These are phyloP conservation scores for Xylaria flabelliformis DNA, from an alignment of 495 filamentous ascomycete species.

Conservation along the genomic window DNA sequence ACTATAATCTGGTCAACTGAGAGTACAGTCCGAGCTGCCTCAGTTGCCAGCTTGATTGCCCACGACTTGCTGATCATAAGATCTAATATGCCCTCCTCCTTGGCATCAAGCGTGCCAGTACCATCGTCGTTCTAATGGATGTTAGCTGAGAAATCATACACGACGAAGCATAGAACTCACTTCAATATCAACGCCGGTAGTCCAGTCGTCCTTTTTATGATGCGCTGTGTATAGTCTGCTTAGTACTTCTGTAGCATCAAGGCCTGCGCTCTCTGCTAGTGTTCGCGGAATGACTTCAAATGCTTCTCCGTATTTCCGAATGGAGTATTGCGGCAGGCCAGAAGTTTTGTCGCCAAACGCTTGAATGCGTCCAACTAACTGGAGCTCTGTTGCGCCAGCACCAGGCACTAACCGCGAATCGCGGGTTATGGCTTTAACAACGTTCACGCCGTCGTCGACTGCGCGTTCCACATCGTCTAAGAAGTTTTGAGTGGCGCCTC, in stretches of 20 bases:
- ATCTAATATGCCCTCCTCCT: slow-evolving; percentile 91
- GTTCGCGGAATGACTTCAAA: slow-evolving; percentile 97
- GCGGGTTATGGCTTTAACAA: slow-evolving; percentile 96
- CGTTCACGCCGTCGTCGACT: slow-evolving; percentile 98
- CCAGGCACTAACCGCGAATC: slow-evolving; percentile 91
- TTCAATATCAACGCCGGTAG: slow-evolving; percentile 91
- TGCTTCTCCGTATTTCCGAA: slow-evolving; percentile 95
- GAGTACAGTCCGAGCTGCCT: slow-evolving; percentile 90
- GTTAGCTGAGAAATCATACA: slow-evolving; percentile 31
- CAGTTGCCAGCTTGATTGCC: slow-evolving; percentile 96
- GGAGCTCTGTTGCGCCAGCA: slow-evolving; percentile 94
- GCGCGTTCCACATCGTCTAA: slow-evolving; percentile 97
- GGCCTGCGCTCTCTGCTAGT: slow-evolving; percentile 89
- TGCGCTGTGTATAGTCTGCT: slow-evolving; percentile 92
- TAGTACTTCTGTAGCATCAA: slow-evolving; percentile 95
- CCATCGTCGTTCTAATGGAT: slow-evolving; percentile 67
- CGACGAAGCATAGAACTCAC: slow-evolving; percentile 42
- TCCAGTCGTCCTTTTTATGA: slow-evolving; percentile 85
- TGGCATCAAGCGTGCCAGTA: slow-evolving; percentile 83
- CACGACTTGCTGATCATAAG: slow-evolving; percentile 88
- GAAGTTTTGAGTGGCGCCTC: slow-evolving; percentile 96
- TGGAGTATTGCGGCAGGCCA: slow-evolving; percentile 90
- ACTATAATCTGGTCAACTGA: slow-evolving; percentile 99
- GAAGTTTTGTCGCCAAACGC: slow-evolving; percentile 89
- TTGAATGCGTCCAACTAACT: slow-evolving; percentile 89